Percentiles rank a stretch among this genome's conserved stretches.
Evolutionary conservation across 1,139 yeast species (phyloP).

Genomic region (Diutina sp.): DNA sequence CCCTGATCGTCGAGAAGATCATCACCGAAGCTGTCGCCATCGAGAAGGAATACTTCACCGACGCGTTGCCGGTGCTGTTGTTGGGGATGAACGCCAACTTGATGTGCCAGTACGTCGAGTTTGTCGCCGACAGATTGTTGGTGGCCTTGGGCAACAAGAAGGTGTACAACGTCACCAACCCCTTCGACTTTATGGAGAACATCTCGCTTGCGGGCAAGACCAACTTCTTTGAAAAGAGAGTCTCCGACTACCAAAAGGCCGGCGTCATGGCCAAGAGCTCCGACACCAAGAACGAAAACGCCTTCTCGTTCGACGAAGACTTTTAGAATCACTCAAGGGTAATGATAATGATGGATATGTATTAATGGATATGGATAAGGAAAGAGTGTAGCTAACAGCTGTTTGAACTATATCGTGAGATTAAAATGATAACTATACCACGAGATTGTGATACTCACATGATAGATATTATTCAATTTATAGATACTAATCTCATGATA

Average conservation of each 20-base stretch:
- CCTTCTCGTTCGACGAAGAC: constrained; percentile 36
- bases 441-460: neutral
- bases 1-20: constrained; percentile 65
- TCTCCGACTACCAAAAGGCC: constrained; percentile 96
- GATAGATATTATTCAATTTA: no score
- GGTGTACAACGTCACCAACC: constrained; percentile 78
- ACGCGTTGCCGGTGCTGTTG: constrained; percentile 82
- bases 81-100: constrained; percentile 87
- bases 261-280: constrained; percentile 73
- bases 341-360: neutral
- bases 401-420: no score
- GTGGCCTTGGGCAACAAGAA: constrained; percentile 85
- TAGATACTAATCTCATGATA: no score
- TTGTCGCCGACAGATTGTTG: constrained; percentile 89
- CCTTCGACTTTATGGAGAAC: constrained; percentile 98
- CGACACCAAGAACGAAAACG: constrained; percentile 14
- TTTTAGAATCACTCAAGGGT: constrained; percentile 14
- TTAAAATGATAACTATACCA: no score
- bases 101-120: constrained; percentile 97
- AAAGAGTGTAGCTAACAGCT: no score
- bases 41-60: constrained; percentile 89
- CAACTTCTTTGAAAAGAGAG: constrained; percentile 97
- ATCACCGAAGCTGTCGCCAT: constrained; percentile 91
- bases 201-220: constrained; percentile 96
- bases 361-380: neutral